A percentile compares a stretch with the other conserved stretches of the same genome.
Conservation (phyloP, 2,329 filamentous ascomycete genomes). For the Ophiostoma sp. region DNA sequence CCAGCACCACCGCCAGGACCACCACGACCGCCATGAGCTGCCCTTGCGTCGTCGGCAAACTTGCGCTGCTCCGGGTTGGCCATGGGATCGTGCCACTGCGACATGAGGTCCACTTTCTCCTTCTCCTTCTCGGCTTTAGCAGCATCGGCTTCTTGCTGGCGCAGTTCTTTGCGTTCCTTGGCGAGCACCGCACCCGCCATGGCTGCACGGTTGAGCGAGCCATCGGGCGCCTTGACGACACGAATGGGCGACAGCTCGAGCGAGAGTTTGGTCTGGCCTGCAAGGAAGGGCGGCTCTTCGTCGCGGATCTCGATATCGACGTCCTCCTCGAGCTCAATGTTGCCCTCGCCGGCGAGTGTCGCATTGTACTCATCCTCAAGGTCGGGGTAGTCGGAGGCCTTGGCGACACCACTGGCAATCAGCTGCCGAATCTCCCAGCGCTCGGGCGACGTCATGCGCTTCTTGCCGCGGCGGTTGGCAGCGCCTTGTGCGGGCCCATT, state of each 20-base stretch:
- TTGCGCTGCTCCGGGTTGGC: conserved; percentile 78
- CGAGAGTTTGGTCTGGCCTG: conserved; percentile 94
- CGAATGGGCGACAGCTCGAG: conserved; percentile 92
- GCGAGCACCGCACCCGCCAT: conserved; percentile 88
- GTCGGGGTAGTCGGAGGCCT: conserved; percentile 90
- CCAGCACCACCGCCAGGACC: conserved; percentile 1
- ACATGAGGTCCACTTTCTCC: conserved; percentile 78
- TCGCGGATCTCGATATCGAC: conserved; percentile 96
- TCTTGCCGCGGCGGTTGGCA: conserved; percentile 61
- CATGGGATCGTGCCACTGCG: conserved; percentile 98
- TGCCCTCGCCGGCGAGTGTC: conserved; percentile 79
- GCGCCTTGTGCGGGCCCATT: conserved; percentile 50
- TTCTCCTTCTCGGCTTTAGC: conserved; percentile 76
- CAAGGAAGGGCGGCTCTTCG: conserved; percentile 93
- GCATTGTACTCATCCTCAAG: conserved; percentile 92
- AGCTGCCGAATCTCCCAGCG: conserved; percentile 97
- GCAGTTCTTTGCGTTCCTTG: conserved; percentile 84
- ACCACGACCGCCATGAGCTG: conserved; percentile 52
- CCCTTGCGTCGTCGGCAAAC: conserved; percentile 84
- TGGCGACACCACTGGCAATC: conserved; percentile 91
- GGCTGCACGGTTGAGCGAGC: conserved; percentile 94
- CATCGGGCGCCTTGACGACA: conserved; percentile 95
- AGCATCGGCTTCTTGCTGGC: conserved; percentile 82
- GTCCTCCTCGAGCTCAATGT: conserved; percentile 92
- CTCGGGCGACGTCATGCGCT: conserved; percentile 94